Percentiles rank a stretch among this genome's conserved stretches.
Conservation (phyloP, 176 grass and related monocot genomes). For the Carex kokanica region DNA sequence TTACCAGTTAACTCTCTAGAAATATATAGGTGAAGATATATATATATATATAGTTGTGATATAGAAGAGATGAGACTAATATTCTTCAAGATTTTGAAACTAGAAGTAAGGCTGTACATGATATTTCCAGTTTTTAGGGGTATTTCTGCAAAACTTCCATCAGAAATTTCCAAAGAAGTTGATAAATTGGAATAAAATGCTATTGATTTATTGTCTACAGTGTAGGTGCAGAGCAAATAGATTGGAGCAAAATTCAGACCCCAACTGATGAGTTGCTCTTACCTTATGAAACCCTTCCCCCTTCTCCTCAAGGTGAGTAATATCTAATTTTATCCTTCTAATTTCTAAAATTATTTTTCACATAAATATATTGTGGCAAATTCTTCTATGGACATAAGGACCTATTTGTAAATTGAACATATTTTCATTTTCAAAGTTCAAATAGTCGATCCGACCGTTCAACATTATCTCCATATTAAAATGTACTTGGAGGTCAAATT, state of each 20-base stretch:
- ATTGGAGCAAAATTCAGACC: slow-evolving; percentile 89
- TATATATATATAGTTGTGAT: too few species aligned
- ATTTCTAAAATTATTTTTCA: neutral
- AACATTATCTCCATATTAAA: too few species aligned
- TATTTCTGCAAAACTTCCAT: neutral
- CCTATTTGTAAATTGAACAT: too few species aligned
- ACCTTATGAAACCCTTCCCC: slow-evolving; percentile 69
- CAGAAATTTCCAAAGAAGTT: neutral
- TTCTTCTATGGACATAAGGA: too few species aligned
- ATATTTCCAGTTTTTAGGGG: neutral
- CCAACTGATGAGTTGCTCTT: slow-evolving; percentile 84
- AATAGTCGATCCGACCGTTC: too few species aligned
- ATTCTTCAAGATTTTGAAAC: neutral
- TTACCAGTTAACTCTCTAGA: too few species aligned
- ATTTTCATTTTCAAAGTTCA: too few species aligned
- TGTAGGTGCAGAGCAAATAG: slow-evolving; percentile 71
- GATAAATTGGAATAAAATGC: neutral
- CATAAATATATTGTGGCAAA: too few species aligned
- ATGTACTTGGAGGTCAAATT: too few species aligned
- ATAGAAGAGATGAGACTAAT: too few species aligned
- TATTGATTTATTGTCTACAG: slow-evolving; percentile 9
- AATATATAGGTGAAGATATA: too few species aligned
- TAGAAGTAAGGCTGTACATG: neutral
- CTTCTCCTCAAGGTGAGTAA: slow-evolving; percentile 55
- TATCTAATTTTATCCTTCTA: neutral